These are phyloP conservation scores for Hymenoscyphus repandus DNA, from an alignment of 2,329 filamentous ascomycete genomes.

Conservation along the genomic window DNA sequence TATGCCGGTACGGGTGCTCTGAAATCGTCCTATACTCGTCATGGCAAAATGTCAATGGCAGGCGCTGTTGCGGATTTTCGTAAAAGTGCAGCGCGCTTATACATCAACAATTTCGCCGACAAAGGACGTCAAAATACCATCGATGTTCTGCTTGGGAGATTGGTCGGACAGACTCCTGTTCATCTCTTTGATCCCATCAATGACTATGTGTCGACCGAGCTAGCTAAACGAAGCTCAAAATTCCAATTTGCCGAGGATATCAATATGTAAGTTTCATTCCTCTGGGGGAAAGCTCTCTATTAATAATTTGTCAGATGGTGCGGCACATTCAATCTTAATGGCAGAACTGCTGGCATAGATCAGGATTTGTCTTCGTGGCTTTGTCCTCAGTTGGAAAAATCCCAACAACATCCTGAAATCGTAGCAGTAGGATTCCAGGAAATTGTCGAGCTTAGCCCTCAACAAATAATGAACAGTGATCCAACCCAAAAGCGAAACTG, in stretches of 20 bases:
- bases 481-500: conserved; percentile 78
- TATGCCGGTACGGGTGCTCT: conserved; percentile 95
- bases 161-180: conserved; percentile 79
- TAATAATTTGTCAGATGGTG: conserved; percentile 40
- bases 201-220: conserved; percentile 76
- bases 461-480: conserved; percentile 99
- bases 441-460: conserved; percentile 94
- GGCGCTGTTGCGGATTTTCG: conserved; percentile 91
- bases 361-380: conserved; percentile 84
- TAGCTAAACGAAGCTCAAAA: conserved; percentile 62
- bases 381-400: conserved; percentile 56
- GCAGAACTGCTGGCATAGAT: conserved; percentile 69
- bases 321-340: conserved; percentile 94
- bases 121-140: conserved; percentile 91
- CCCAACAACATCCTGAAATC: conserved; percentile 69
- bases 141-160: conserved; percentile 80
- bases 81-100: conserved; percentile 89
- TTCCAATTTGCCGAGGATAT: conserved; percentile 72
- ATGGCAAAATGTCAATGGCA: conserved; percentile 92
- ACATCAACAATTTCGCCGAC: conserved; percentile 97
- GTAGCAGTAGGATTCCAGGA: conserved; percentile 93
- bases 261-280: conserved; percentile 45
- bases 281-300: background rate
- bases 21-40: conserved; percentile 90
- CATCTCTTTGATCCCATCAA: conserved; percentile 91